Base-by-base conservation (phyloP, 495 filamentous ascomycete genomes). In the Hypoxylon fuscum region DNA sequence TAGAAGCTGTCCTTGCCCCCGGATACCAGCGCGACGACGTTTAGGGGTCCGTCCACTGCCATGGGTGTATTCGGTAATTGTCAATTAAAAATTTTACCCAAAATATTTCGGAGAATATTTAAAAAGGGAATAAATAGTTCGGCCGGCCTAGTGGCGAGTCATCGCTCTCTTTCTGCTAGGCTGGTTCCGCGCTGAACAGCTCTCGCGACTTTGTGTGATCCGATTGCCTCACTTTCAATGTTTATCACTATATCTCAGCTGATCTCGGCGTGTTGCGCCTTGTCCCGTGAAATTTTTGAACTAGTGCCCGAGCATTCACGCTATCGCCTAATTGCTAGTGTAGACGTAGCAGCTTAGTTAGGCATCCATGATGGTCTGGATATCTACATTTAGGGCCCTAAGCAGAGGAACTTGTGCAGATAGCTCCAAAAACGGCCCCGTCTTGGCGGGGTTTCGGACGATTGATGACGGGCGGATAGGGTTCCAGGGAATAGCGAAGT, bases 1-100 rank as follows among this genome's bases (percentile, higher is more conserved):
- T 90, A 97, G 73, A 98, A 88, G 35, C 92, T 96, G 78, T 98
- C 95, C 76, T 98, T 98, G 37, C 95, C 95, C 56, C 95, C 95
- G 12, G 95, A 98, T 58, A 98, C 88, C 25, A 98, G 83, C 35
- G 90, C 93, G 62, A 98, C 91, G 47, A 97, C 95, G 53, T 93
- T 89, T 17, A 95, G 79, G 22, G 66, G 47, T 31, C 74, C 66
- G 34, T 73, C 74, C 22, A 52, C 55, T 53, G 76, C 56, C 59
- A 60, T 64, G 53, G 61, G 20, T 51, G 7, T n/a, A 6, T 32
- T 52, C 42, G 22, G 60, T 45, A 43, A 32, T 50, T 15, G 22
- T n/a, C 20, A 38, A 38, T 20, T 20, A 9, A 17, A 59, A 52
- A 31, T 21, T 45, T 55, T n/a, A n/a, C n/a, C 25, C 8, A 27